phyloP scores from a whole-genome alignment of 495 filamentous ascomycete genomes.

The Penicillium coffeae region DNA sequence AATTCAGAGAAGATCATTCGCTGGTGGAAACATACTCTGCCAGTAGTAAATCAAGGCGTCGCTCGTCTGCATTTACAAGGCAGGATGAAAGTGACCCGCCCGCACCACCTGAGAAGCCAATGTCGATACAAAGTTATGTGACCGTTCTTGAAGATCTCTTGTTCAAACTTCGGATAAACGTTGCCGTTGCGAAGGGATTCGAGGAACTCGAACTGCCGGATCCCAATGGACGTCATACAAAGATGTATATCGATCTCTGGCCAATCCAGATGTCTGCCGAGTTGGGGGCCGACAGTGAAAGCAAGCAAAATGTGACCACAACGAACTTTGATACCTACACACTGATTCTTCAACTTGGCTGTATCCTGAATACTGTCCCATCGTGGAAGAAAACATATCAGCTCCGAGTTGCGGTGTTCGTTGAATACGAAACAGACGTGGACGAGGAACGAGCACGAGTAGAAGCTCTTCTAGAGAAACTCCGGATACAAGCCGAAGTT shows the following conservation, averaged over 20 bases:
- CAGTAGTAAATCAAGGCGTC: slow-evolving; percentile 21
- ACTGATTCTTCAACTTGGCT: slow-evolving; percentile 79
- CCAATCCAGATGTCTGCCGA: slow-evolving; percentile 83
- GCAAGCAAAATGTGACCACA: slow-evolving; percentile 66
- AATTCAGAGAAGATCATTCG: slow-evolving; percentile 55
- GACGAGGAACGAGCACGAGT: slow-evolving; percentile 73
- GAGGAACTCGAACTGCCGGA: slow-evolving; percentile 68
- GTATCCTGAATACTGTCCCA: slow-evolving; percentile 77
- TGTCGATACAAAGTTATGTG: slow-evolving; percentile 66
- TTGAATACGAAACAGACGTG: slow-evolving; percentile 84
- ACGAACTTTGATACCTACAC: slow-evolving; percentile 94
- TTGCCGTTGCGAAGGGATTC: slow-evolving; percentile 82
- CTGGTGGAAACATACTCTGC: slow-evolving; percentile 43
- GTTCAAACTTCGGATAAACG: slow-evolving; percentile 75
- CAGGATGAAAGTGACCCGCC: slow-evolving; percentile 28
- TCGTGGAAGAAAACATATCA: slow-evolving; percentile 75
- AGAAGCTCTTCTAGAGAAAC: slow-evolving; percentile 69
- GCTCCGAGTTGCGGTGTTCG: slow-evolving; percentile 77
- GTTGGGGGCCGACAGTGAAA: slow-evolving; percentile 58
- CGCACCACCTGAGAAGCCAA: slow-evolving; percentile 56
- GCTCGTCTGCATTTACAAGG: slow-evolving; percentile 13
- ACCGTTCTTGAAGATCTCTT: slow-evolving; percentile 81
- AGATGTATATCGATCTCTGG: slow-evolving; percentile 86
- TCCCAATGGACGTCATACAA: slow-evolving; percentile 50
- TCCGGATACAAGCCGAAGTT: slow-evolving; percentile 76